Base-by-base conservation (phyloP, 148 eudicot genomes). In the Rhododendron ovatum region DNA sequence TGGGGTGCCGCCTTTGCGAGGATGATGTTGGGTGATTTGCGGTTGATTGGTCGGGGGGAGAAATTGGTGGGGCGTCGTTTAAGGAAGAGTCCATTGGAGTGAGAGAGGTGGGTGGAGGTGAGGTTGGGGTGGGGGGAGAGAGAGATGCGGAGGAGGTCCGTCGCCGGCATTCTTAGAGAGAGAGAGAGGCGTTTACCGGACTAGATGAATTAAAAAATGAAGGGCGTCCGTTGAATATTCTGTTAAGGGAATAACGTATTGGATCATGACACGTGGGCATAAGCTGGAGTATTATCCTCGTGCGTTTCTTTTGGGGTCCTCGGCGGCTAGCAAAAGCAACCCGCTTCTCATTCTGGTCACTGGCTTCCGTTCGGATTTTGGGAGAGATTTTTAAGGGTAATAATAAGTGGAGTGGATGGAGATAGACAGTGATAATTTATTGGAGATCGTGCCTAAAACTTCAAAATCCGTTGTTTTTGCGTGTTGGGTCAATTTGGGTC, bases 141-240 rank as follows among this genome's bases (percentile, higher is more conserved):
- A 78, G 96, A 85, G 78, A 90, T 84, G 28, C 87, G 91, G 83
- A 95, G 90, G 48, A 93, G 88, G 86, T 86, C 78, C 28, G 91
- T 87, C 28, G 92, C 86, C 85, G 93, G 88, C 91, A 90, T 89
- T 85, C 85, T 43, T 28, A 45, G 67, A 51, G 83, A 65, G 76
- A 85, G 65, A 57, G 85, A 85, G 50, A 63, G 86, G 50, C 2
- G 12, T 47, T 47, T 1, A 2, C 50, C 9, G 12, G 2, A 47
- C 50, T 47, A 1, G 20, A 55, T 57, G 63, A 18, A 57, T 4
- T 57, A n/a, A 20, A 6, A 57, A 57, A 57, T 1, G 63, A 20
- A 2, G 63, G 63, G 84, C 28, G 84, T 82, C 39, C 18, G 35
- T 24, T 82, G 84, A 82, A 82, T 41, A 59, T 82, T 24, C 7